phyloP scores from a whole-genome alignment of 2,329 filamentous ascomycete genomes.

The Didymella sp. region DNA sequence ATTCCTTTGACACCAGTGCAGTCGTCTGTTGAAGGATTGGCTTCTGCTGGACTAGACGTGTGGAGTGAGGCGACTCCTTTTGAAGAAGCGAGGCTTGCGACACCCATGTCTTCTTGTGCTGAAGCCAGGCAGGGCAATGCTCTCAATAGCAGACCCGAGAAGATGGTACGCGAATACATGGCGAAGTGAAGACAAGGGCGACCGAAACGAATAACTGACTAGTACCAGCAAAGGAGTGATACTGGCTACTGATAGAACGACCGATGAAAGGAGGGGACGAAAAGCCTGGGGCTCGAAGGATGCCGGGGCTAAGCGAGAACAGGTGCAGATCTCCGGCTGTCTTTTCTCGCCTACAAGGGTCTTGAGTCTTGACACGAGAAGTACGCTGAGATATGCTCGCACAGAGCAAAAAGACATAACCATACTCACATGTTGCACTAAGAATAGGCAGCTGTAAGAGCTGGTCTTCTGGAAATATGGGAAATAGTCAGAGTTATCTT shows the following conservation, averaged over 20 bases:
- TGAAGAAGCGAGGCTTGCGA: not conserved
- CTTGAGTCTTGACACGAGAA: no score
- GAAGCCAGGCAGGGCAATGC: conserved; percentile 5
- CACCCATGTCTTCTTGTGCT: conserved; percentile 7
- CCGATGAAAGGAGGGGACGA: not conserved
- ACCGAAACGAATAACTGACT: not conserved
- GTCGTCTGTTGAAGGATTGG: conserved; percentile 5
- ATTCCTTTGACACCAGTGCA: conserved; percentile 27
- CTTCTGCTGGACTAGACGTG: not conserved
- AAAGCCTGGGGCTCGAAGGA: not conserved
- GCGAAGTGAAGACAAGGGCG: not conserved
- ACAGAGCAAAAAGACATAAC: no score
- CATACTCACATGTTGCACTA: no score
- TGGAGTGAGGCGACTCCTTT: not conserved
- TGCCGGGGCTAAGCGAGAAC: no score
- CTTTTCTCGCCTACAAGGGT: no score
- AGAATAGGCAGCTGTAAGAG: no score
- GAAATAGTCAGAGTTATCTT: no score
- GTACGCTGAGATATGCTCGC: no score
- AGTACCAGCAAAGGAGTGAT: conserved; percentile 3
- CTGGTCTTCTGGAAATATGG: no score
- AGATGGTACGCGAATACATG: conserved; percentile 8
- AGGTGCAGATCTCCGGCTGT: no score
- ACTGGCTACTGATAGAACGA: not conserved
- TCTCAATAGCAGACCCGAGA: conserved; percentile 7